Base-by-base conservation (phyloP, 2,329 filamentous ascomycete genomes). In the Epichloe brachyelytri region DNA sequence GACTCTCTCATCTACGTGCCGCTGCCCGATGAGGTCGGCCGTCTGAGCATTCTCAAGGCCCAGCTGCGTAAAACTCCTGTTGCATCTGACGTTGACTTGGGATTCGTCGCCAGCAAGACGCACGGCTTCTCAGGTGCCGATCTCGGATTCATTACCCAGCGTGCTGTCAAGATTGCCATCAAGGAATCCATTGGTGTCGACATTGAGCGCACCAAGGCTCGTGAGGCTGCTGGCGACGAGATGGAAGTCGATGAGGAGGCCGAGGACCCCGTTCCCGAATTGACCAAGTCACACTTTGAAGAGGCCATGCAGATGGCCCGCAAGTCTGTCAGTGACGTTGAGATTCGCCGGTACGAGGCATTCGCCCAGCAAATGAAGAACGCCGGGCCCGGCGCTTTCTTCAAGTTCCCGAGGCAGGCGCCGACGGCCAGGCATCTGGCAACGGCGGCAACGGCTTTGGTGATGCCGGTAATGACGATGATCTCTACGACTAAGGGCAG, bases 331-430 rank as follows among this genome's bases (percentile, higher is more conserved):
- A 90, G 82, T 52, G 93, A 98, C 60, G 91, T 97, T 20, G 93
- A 98, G 78, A 95, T 98, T 63, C 86, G 93, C 65, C 85, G 91
- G 55, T 98, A 98, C 73, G 93, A 98, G 78, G 91, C 93, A 4
- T 98, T 98, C 63, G 87, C 91, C 40, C 91, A 97, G 75, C 91
- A 91, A 69, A 94, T 98, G 89, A 98, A 98, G 86, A 95, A 95
- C 68, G 83, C 88, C 54, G 90, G 89, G 48, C 90, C 90, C 39
- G 91, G 90, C 63, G 89, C 88, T 61, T 96, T 93, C 80, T 98
- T 98, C 86, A 90, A 94, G 71, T 98, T 98, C 83, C 86, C 34
- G 75, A 77, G 54, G 86, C 79, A 60, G 86, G 81, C 19, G 68
- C 62, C 19, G 75, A 87, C 78, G 77, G 85, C 76, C 81, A 78